Base-by-base conservation (phyloP, 2,329 filamentous ascomycete species). In the Pestalotiopsis sp. region DNA sequence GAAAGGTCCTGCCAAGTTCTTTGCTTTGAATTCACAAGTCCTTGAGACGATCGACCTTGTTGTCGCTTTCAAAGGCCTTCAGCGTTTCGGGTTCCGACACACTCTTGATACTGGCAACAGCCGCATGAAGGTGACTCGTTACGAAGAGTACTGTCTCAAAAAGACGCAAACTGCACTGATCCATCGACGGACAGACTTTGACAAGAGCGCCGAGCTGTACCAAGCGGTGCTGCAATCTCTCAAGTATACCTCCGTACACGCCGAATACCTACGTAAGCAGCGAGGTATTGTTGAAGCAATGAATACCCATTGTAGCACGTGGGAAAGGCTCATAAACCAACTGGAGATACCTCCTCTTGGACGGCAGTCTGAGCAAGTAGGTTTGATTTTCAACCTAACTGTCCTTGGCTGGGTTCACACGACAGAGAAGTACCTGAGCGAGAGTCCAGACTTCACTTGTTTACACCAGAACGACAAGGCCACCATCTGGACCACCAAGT, bases 51-150 rank as follows among this genome's bases (percentile, higher is more conserved):
- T 71, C 39, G 69, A 73, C 31, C 38, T 74, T 25, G 63, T 65
- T 31, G 72, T 73, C 20, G 65, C 70, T 27, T 74, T 73, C 49
- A 71, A 72, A 31, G 70, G 70, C 7, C 70, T 74, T 1, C 36
- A 69, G 12, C 64, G 70, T 25, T 69, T 71, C 45, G 45, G 45
- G 1, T n/a, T n/a, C 14, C 69, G 70, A 12, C 36, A 23, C 25
- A 58, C 45, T 17, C 5, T 38, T 12, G n/a, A 9, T 1, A 23
- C 41, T 6, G 20, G 5, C 13, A 25, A 56, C n/a, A 56, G 59
- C 27, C 27, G 27, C 2, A 14, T 2, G 1, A 27, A 23, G 11
- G 39, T 65, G 20, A 73, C 49, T 20, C 70, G 69, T 17, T 72
- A 70, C 41, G 72, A 72, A 62, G 72, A 72, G 58, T 69, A 70